A percentile compares a stretch with the other conserved stretches of the same genome.
Evolutionary conservation across 2,329 filamentous ascomycete genomes (phyloP).

Genomic region (Hymenoscyphus albidus): DNA sequence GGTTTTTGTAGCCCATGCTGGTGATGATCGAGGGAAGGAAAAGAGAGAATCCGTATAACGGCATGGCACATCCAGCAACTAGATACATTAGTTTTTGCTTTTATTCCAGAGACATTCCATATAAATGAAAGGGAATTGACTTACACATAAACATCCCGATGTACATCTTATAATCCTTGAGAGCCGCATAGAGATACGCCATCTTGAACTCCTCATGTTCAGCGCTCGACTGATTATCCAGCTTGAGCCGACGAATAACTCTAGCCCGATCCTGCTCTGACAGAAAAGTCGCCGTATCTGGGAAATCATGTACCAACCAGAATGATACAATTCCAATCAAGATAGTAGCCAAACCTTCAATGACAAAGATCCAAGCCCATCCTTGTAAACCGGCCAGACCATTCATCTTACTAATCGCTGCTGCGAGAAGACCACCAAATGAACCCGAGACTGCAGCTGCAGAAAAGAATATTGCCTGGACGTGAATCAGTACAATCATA

Average conservation of each 20-base stretch:
- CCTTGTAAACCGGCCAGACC: slow-evolving; percentile 41
- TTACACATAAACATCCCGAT: slow-evolving; percentile 64
- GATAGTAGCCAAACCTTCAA: slow-evolving; percentile 47
- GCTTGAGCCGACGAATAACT: slow-evolving; percentile 64
- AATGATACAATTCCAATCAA: slow-evolving; percentile 34
- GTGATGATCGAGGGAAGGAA: slow-evolving; percentile 78
- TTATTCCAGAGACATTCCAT: not conserved
- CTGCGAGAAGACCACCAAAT: slow-evolving; percentile 44
- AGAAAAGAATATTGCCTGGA: slow-evolving; percentile 53
- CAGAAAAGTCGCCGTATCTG: slow-evolving; percentile 62
- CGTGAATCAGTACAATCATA: slow-evolving; percentile 44
- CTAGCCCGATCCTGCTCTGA: slow-evolving; percentile 63
- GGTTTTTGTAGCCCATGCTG: slow-evolving; percentile 46
- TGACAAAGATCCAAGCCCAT: slow-evolving; percentile 50
- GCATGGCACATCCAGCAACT: slow-evolving; percentile 42
- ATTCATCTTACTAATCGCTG: slow-evolving; percentile 43
- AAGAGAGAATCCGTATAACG: slow-evolving; percentile 69
- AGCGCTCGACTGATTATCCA: slow-evolving; percentile 69
- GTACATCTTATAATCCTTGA: slow-evolving; percentile 82
- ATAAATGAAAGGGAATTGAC: not conserved
- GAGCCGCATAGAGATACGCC: slow-evolving; percentile 63
- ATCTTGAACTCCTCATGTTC: slow-evolving; percentile 62
- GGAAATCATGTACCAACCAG: slow-evolving; percentile 24
- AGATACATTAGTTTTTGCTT: not conserved
- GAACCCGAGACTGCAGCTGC: slow-evolving; percentile 50